Percentiles rank a stretch among this genome's conserved stretches.
phyloP scores from a whole-genome alignment of 345 rosid species.

The Acer saccharum region DNA sequence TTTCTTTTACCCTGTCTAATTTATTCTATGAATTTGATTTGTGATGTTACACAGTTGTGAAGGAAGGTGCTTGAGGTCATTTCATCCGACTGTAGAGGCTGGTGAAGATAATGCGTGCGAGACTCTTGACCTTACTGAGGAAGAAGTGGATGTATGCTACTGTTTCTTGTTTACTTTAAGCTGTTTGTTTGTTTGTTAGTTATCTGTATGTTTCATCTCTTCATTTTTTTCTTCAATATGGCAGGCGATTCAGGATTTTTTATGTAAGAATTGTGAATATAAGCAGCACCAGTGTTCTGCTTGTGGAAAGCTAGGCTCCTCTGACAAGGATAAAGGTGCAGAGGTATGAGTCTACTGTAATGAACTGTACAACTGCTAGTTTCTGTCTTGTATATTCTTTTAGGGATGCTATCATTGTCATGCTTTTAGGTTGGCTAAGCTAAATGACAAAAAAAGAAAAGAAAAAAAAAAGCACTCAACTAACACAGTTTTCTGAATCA shows the following conservation, averaged over 20 bases:
- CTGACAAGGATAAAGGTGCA: constrained; percentile 62
- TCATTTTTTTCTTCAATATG: constrained; percentile 11
- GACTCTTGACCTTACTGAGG: constrained; percentile 62
- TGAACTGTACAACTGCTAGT: neutral
- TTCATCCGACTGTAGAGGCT: constrained; percentile 67
- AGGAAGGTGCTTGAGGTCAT: constrained; percentile 90
- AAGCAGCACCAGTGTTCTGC: constrained; percentile 81
- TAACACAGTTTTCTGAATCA: neutral
- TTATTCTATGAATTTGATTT: constrained; percentile 23
- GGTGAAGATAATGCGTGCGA: constrained; percentile 65
- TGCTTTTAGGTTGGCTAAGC: neutral
- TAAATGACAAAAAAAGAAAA: too few species aligned
- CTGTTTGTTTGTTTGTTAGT: constrained; percentile 8
- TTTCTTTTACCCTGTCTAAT: constrained; percentile 10
- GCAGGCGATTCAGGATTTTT: constrained; percentile 63
- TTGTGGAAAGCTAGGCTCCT: constrained; percentile 82
- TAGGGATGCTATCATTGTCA: neutral
- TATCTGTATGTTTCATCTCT: constrained; percentile 19
- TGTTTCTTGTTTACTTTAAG: constrained; percentile 12
- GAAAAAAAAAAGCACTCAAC: neutral
- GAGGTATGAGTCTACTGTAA: constrained; percentile 56
- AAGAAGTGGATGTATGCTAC: constrained; percentile 65
- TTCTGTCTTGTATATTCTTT: neutral
- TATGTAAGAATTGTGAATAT: constrained; percentile 72
- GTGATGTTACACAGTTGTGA: constrained; percentile 64